Conservation (phyloP, 805 yeast genomes). For the Lachancea dasiensis region DNA sequence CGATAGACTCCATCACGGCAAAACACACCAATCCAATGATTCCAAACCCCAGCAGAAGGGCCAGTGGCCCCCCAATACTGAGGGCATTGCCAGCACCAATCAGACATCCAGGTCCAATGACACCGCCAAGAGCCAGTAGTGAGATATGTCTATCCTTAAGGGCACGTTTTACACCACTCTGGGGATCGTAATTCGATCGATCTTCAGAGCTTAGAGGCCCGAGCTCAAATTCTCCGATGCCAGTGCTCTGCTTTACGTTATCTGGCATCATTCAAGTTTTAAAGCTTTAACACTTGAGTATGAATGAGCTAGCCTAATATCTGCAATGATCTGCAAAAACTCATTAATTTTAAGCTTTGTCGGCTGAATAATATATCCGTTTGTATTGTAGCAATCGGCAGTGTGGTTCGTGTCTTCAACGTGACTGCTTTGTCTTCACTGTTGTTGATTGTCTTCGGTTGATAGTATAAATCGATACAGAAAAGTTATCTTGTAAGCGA, state of each 20-base stretch:
- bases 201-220: not conserved
- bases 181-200: constrained; percentile 9
- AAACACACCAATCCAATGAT: constrained; percentile 13
- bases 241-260: no score
- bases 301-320: no score
- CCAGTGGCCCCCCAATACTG: constrained; percentile 13
- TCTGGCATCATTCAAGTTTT: not conserved
- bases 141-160: constrained; percentile 12
- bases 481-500: no score
- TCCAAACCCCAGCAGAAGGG: constrained; percentile 13
- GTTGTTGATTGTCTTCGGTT: no score
- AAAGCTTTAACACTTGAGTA: no score
- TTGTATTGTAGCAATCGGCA: no score
- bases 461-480: no score
- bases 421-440: no score
- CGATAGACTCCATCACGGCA: constrained; percentile 16
- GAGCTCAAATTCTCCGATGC: not conserved
- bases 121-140: constrained; percentile 8
- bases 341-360: no score
- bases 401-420: no score
- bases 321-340: no score
- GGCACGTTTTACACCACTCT: constrained; percentile 12
- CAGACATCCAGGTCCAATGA: constrained; percentile 10
- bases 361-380: no score
- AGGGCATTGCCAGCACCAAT: constrained; percentile 12